A percentile compares a stretch with the other conserved stretches of the same genome.
Conservation (phyloP, 768 basidiomycete genomes). For the Aureoboletus auriporus region DNA sequence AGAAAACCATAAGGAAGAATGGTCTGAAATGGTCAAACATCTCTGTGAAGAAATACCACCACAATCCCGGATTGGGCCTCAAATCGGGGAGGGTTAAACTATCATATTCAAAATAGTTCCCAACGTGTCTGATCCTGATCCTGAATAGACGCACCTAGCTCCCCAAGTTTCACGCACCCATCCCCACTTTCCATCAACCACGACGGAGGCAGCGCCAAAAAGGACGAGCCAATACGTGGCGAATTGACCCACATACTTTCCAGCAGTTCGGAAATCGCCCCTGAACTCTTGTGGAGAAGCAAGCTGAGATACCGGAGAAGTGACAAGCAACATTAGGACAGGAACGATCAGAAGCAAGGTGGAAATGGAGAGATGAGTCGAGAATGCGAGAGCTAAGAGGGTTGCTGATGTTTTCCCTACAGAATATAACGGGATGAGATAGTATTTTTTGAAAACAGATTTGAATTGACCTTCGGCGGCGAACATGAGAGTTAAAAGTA, state of each 20-base stretch:
- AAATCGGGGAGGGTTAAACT: slow-evolving; percentile 84
- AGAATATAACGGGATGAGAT: background rate
- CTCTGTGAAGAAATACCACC: slow-evolving; percentile 99
- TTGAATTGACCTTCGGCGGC: slow-evolving; percentile 56
- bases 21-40: slow-evolving; percentile 98
- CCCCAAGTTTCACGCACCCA: slow-evolving; percentile 87
- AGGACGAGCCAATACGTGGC: slow-evolving; percentile 46
- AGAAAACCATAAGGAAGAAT: slow-evolving; percentile 94
- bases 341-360: slow-evolving; percentile 66
- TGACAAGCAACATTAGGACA: slow-evolving; percentile 58
- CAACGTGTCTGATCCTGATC: background rate
- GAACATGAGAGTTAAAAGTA: slow-evolving; percentile 64
- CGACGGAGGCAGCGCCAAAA: slow-evolving; percentile 41
- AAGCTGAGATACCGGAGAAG: slow-evolving; percentile 60
- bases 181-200: slow-evolving; percentile 55
- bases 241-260: slow-evolving; percentile 45
- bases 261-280: slow-evolving; percentile 4
- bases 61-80: slow-evolving; percentile 90
- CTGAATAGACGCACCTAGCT: slow-evolving; percentile 50
- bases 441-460: background rate
- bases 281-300: slow-evolving; percentile 49
- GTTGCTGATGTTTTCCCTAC: slow-evolving; percentile 57
- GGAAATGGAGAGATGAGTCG: slow-evolving; percentile 70
- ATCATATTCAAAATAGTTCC: background rate
- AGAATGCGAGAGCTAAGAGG: slow-evolving; percentile 65